Percentiles rank a stretch among this genome's conserved stretches.
Evolutionary conservation across 176 grass and related monocot species (phyloP).

Genomic region (Oryza meyeriana): DNA sequence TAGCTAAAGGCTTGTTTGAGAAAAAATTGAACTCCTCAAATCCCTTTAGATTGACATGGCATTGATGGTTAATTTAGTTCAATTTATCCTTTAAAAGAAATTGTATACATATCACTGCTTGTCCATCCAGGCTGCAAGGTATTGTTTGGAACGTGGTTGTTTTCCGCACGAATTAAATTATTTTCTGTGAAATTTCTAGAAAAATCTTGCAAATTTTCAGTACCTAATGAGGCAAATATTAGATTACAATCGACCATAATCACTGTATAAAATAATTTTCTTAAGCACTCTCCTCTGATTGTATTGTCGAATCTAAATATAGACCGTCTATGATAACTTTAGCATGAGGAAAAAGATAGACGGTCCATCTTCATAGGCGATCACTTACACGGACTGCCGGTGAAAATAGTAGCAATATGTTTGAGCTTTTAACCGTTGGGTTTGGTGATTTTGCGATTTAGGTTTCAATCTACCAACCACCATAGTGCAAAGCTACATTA

Average conservation of each 20-base stretch:
- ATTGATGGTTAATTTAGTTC: not conserved
- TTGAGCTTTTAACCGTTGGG: not conserved
- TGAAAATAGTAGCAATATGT: not conserved
- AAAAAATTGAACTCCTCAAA: not conserved
- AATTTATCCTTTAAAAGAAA: no score
- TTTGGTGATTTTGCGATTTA: not conserved
- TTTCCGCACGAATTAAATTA: not conserved
- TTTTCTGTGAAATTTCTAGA: not conserved
- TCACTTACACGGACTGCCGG: no score
- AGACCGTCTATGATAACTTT: no score
- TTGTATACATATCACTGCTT: no score
- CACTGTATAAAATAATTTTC: no score
- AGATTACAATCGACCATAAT: not conserved
- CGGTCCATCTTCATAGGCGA: no score
- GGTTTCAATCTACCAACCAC: not conserved
- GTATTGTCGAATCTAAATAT: no score
- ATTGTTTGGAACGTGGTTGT: not conserved
- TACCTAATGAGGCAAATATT: no score
- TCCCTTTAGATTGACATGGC: not conserved
- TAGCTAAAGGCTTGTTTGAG: not conserved
- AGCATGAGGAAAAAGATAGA: no score
- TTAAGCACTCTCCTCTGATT: no score
- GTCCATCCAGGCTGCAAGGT: not conserved
- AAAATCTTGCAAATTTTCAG: not conserved
- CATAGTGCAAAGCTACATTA: not conserved